Evolutionary conservation across 2,329 filamentous ascomycete species (phyloP).

Genomic region (Paecilomyces formosus): DNA sequence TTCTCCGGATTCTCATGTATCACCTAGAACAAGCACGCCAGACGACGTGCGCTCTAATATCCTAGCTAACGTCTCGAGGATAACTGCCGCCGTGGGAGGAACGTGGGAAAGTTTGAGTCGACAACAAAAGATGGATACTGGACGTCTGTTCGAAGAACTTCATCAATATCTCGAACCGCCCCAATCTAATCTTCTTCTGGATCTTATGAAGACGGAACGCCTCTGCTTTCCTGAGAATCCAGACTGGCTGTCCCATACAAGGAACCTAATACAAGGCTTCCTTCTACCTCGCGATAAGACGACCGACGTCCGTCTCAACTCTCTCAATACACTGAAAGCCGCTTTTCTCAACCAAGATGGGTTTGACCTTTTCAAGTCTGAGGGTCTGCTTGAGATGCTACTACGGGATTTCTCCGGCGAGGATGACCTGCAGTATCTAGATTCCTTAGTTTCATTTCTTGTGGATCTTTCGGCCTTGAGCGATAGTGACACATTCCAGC

Average conservation of each 20-base stretch:
- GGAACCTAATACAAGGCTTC: constrained; percentile 28
- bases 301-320: constrained; percentile 31
- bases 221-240: constrained; percentile 26
- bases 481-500: constrained; percentile 24
- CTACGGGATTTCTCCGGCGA: constrained; percentile 29
- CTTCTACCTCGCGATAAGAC: constrained; percentile 29
- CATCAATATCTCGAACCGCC: constrained; percentile 29
- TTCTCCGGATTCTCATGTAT: constrained; percentile 14
- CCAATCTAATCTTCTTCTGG: constrained; percentile 32
- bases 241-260: constrained; percentile 26
- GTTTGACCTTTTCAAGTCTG: constrained; percentile 21
- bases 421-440: constrained; percentile 29
- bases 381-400: constrained; percentile 25
- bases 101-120: constrained; percentile 29
- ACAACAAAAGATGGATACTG: constrained; percentile 28
- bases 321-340: constrained; percentile 32
- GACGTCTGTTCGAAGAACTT: constrained; percentile 27
- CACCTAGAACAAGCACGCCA: constrained; percentile 16
- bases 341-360: constrained; percentile 25
- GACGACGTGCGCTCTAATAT: constrained; percentile 32
- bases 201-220: constrained; percentile 23
- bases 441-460: constrained; percentile 31
- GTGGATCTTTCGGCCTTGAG: constrained; percentile 24
- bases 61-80: constrained; percentile 28
- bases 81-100: constrained; percentile 27